These are phyloP conservation scores for Amorphotheca resinae DNA, from an alignment of 495 filamentous ascomycete genomes.

Conservation along the genomic window DNA sequence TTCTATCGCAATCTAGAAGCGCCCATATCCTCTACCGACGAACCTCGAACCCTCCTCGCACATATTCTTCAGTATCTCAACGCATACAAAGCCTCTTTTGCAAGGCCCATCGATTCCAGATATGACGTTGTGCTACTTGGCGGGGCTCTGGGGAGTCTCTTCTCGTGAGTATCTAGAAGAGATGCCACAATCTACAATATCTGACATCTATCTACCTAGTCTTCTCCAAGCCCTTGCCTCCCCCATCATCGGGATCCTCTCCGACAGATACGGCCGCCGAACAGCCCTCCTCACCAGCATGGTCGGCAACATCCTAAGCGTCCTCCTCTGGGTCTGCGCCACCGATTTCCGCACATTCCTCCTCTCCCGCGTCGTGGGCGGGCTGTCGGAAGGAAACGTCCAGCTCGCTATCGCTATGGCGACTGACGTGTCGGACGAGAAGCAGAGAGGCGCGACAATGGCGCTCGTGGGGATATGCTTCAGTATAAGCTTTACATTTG, in stretches of 20 bases:
- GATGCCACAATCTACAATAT: not conserved
- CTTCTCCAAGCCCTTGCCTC: constrained; percentile 88
- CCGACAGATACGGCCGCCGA: constrained; percentile 78
- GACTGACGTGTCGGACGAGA: constrained; percentile 82
- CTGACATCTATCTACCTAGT: constrained; percentile 7
- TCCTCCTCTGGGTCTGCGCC: constrained; percentile 75
- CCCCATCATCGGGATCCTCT: constrained; percentile 78
- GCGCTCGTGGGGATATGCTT: constrained; percentile 94
- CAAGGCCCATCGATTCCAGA: constrained; percentile 83
- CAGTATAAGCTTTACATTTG: constrained; percentile 93
- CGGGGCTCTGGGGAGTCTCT: constrained; percentile 56
- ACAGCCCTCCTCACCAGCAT: constrained; percentile 85
- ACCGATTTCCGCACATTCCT: constrained; percentile 93
- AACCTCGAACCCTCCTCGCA: constrained; percentile 51
- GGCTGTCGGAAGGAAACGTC: constrained; percentile 91
- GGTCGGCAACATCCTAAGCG: constrained; percentile 86
- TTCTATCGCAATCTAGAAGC: constrained; percentile 70
- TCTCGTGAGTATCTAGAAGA: constrained; percentile 15
- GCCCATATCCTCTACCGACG: constrained; percentile 32
- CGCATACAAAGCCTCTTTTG: constrained; percentile 88
- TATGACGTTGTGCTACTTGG: constrained; percentile 97
- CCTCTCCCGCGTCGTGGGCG: constrained; percentile 80
- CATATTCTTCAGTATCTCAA: constrained; percentile 75
- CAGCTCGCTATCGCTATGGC: constrained; percentile 95
- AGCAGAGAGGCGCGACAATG: constrained; percentile 77